Evolutionary conservation across 2,329 filamentous ascomycete species (phyloP).

Genomic region (Amauroascus verrucosus): DNA sequence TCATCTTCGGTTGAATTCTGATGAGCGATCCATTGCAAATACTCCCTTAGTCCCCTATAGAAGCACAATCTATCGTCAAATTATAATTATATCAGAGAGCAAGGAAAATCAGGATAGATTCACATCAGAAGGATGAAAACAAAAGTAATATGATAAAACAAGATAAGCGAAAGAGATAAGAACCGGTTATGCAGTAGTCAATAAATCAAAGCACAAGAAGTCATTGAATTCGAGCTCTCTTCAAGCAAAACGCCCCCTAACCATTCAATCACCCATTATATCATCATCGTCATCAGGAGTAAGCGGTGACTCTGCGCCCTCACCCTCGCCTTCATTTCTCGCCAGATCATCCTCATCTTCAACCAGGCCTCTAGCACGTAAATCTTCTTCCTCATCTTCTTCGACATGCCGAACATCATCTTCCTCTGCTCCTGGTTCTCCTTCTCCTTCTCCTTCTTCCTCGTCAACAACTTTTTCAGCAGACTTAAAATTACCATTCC

Average conservation of each 20-base stretch:
- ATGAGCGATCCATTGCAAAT: not conserved
- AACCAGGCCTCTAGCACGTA: constrained; percentile 28
- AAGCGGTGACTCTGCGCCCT: constrained; percentile 11
- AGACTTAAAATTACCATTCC: constrained; percentile 23
- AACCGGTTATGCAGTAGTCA: constrained; percentile 11
- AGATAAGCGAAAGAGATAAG: constrained; percentile 8
- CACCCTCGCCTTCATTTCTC: constrained; percentile 10
- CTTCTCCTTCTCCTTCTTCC: constrained; percentile 29
- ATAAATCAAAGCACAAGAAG: no score
- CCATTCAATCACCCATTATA: constrained; percentile 34
- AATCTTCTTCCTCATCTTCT: constrained; percentile 35
- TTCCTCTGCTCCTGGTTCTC: constrained; percentile 24
- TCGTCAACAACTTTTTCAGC: constrained; percentile 37
- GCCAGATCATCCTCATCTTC: constrained; percentile 28
- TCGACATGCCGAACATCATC: constrained; percentile 26
- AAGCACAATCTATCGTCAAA: not conserved
- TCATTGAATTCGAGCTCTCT: constrained; percentile 10
- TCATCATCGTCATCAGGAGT: constrained; percentile 32
- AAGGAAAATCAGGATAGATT: not conserved
- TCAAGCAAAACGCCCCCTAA: not conserved
- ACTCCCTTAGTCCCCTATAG: not conserved
- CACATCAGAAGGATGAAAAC: not conserved
- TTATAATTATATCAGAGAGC: not conserved
- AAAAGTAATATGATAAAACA: constrained; percentile 12
- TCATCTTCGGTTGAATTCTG: not conserved